phyloP scores from a whole-genome alignment of 2,329 filamentous ascomycete species.

The Hirsutella minnesotensis region DNA sequence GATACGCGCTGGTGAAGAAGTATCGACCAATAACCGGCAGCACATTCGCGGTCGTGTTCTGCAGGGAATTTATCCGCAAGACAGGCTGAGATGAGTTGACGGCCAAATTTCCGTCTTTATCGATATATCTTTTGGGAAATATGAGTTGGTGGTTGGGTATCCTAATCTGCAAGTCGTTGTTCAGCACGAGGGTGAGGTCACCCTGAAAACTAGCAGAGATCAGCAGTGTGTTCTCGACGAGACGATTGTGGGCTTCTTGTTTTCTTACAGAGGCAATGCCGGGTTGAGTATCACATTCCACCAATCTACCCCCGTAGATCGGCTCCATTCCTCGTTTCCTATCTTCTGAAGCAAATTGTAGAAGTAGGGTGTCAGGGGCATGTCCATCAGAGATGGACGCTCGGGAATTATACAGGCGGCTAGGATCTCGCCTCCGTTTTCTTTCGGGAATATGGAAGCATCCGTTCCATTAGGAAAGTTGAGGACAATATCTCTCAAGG shows the following conservation, averaged over 20 bases:
- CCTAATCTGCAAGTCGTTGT: not conserved
- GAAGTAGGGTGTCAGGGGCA: not conserved
- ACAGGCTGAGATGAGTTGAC: not conserved
- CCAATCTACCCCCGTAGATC: not conserved
- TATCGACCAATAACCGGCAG: conserved; percentile 5
- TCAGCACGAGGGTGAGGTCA: not conserved
- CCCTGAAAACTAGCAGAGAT: too few species aligned
- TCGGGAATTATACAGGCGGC: conserved; percentile 3
- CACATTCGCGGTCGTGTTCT: not conserved
- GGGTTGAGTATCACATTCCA: not conserved
- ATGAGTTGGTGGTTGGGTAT: not conserved
- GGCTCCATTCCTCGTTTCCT: not conserved
- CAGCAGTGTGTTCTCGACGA: not conserved
- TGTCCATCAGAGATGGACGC: not conserved
- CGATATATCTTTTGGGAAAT: not conserved
- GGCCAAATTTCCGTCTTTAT: not conserved
- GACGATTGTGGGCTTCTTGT: too few species aligned
- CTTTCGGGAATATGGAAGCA: conserved; percentile 4
- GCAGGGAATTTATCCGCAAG: not conserved
- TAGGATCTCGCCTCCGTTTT: not conserved
- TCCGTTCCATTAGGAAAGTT: conserved; percentile 7
- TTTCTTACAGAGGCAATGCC: not conserved
- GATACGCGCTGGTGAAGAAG: conserved; percentile 7
- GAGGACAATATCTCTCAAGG: conserved; percentile 4
- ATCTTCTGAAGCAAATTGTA: not conserved